Evolutionary conservation across 2,329 filamentous ascomycete species (phyloP), one percentile per base, ranked within the genome.

Genomic region (Podosphaera fusca): DNA sequence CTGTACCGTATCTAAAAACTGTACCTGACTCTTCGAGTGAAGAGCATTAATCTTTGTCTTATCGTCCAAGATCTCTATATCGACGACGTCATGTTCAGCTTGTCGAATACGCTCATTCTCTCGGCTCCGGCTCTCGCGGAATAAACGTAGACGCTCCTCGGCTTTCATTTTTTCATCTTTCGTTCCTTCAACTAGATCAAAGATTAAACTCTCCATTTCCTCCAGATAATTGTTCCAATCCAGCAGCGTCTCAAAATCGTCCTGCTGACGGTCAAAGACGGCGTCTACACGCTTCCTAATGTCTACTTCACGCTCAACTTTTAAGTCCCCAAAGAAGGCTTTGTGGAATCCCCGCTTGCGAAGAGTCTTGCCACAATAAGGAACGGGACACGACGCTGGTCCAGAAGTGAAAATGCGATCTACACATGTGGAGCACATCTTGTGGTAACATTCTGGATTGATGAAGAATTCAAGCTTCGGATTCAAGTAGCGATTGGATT

Each of bases 391-490:
- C 60, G 88, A 85, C 57, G 88, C 87, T 0, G 92, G 92, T 0
- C 92, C 92, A 57, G 87, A 82, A 40, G 84, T 85, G 76, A 96
- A 98, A 64, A 96, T 86, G 57, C 90, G 85, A 70, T 90, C 85
- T 47, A 96, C 89, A 73, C 92, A 98, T 58, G 86, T 89, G 69
- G 87, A 84, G 75, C 92, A 98, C 87, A 98, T 96, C 63, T 87
- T 87, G 75, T 98, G 92, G 75, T 98, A 98, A 78, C 92, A 98
- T 75, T 94, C 88, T 7, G 90, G 87, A 69, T 96, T 95, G 73
- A 98, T 89, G 64, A 92, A 84, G 72, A 98, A 96, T 62, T 84
- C 79, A 79, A 98, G 89, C 72, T 88, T 84, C 60, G 82, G 82
- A 74, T 95, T 95, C 66, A 96, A 84, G 74, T 96, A 96, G 62